phyloP scores from a whole-genome alignment of 805 yeast species.

The Nakazawaea anatomiae region DNA sequence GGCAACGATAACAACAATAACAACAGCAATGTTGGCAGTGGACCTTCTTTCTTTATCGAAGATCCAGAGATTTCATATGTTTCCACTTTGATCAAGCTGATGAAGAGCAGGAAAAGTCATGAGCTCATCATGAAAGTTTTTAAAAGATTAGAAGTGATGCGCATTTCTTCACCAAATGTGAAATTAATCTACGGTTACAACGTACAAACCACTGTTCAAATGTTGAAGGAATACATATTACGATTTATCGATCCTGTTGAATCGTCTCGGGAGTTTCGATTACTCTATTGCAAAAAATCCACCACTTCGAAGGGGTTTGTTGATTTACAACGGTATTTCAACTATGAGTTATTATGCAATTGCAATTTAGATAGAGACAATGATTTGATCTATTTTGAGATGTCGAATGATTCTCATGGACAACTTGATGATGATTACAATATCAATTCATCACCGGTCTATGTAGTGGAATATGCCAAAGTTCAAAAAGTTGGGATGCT shows the following conservation, averaged over 20 bases:
- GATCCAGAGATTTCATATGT: neutral
- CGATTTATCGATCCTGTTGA: neutral
- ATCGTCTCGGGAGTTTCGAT: neutral
- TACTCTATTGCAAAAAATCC: slow-evolving; percentile 3
- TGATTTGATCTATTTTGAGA: slow-evolving; percentile 1
- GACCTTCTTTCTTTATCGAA: neutral
- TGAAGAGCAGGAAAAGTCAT: neutral
- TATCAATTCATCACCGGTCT: neutral
- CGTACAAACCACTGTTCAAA: neutral
- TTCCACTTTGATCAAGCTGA: neutral
- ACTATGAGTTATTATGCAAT: slow-evolving; percentile 1
- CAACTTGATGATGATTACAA: neutral
- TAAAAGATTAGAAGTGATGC: neutral
- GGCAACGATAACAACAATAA: neutral
- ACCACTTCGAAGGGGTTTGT: neutral
- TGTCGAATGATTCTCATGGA: neutral
- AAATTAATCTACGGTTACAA: neutral
- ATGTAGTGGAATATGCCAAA: slow-evolving; percentile 5
- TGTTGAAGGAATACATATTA: neutral
- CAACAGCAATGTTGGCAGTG: neutral
- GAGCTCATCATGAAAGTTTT: neutral
- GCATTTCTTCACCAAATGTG: neutral
- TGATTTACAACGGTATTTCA: slow-evolving; percentile 5
- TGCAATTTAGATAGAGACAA: neutral
- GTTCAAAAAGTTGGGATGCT: neutral